A percentile compares a stretch with the other conserved stretches of the same genome.
Evolutionary conservation across 1,139 yeast genomes (phyloP).

Genomic region (Pichia sp.): DNA sequence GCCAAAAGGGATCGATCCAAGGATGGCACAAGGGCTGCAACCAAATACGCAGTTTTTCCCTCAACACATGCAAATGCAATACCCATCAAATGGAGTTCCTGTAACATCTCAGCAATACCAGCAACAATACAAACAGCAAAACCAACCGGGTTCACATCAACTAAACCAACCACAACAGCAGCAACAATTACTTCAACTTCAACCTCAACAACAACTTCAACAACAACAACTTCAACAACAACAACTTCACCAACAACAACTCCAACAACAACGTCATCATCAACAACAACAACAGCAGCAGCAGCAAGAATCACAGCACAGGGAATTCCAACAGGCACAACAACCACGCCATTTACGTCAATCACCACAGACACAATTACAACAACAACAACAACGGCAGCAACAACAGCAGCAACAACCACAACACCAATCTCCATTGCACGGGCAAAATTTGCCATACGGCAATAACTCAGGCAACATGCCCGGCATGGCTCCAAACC

Average conservation of each 20-base stretch:
- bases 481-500: conserved; percentile 13
- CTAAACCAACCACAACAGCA: conserved; percentile 15
- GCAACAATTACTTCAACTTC: conserved; percentile 21
- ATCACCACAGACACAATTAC: conserved; percentile 7
- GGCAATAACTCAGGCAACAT: not conserved
- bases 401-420: conserved; percentile 5
- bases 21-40: conserved; percentile 10
- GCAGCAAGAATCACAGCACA: not conserved
- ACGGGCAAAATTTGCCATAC: conserved; percentile 5
- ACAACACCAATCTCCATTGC: conserved; percentile 2
- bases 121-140: not conserved
- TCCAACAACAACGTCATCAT: not conserved
- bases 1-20: conserved; percentile 10
- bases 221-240: conserved; percentile 22
- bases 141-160: not conserved
- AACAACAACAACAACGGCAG: conserved; percentile 3
- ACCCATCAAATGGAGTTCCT: conserved; percentile 1
- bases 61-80: conserved; percentile 3
- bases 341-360: not conserved
- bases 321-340: too few relatives aligned
- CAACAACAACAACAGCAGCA: not conserved
- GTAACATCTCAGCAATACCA: conserved; percentile 8
- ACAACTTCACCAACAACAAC: conserved; percentile 9
- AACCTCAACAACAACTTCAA: conserved; percentile 19
- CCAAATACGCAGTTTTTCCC: conserved; percentile 4